Evolutionary conservation across 75 land plant genomes (phyloP).

Genomic region (Adiantum capillusveneris): DNA sequence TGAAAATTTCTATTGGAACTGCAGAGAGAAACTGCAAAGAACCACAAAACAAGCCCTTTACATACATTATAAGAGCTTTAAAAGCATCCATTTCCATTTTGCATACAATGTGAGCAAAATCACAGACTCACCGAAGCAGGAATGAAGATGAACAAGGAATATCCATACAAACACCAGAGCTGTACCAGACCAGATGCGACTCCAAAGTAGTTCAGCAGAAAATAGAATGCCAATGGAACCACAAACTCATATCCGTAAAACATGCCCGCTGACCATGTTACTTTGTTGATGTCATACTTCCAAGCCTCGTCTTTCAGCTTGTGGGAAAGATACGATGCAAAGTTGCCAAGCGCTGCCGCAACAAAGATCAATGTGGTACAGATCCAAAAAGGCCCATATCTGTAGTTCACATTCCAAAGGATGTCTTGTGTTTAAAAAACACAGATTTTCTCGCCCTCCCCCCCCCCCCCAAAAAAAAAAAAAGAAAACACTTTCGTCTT

Average conservation of each 20-base stretch:
- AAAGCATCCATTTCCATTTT: too few species aligned
- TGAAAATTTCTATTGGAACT: slow-evolving; percentile 81
- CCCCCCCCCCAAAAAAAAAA: too few species aligned
- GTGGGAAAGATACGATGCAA: slow-evolving; percentile 90
- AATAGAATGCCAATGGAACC: slow-evolving; percentile 72
- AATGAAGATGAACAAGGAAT: slow-evolving; percentile 93
- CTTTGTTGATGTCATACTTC: slow-evolving; percentile 91
- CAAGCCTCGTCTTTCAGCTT: slow-evolving; percentile 68
- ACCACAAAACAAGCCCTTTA: too few species aligned
- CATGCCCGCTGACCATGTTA: slow-evolving; percentile 93
- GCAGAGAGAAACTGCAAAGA: slow-evolving; percentile 75
- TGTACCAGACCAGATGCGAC: slow-evolving; percentile 86
- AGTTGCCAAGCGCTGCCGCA: slow-evolving; percentile 93
- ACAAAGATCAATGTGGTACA: slow-evolving; percentile 99
- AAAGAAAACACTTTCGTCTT: too few species aligned
- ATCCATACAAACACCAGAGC: slow-evolving; percentile 93
- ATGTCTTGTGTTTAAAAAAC: too few species aligned
- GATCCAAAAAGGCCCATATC: slow-evolving; percentile 99
- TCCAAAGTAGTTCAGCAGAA: slow-evolving; percentile 88
- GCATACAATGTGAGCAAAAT: background rate
- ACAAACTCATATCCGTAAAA: slow-evolving; percentile 91
- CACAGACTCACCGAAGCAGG: slow-evolving; percentile 76
- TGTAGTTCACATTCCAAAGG: slow-evolving; percentile 23
- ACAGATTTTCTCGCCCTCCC: too few species aligned
- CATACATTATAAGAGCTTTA: too few species aligned